Conservation (phyloP, 176 grass and related monocot species). For the Themeda triandra region DNA sequence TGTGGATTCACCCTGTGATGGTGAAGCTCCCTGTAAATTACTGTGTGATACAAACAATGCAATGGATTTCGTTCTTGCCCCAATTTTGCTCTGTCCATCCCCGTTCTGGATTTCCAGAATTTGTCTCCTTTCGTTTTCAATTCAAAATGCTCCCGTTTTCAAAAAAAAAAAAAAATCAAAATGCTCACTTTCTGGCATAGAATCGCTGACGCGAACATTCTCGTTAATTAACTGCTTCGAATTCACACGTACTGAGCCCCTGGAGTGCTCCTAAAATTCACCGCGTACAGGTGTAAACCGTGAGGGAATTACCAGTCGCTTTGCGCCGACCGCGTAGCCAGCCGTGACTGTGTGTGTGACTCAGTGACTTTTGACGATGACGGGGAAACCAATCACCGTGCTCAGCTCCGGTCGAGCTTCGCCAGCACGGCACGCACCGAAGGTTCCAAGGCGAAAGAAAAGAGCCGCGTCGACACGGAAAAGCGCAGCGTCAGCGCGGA, state of each 20-base stretch:
- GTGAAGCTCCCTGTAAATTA: background rate
- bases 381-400: background rate
- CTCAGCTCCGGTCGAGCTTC: background rate
- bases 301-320: background rate
- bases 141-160: too few relatives aligned
- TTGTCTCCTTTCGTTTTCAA: background rate
- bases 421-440: conserved; percentile 15
- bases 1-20: background rate
- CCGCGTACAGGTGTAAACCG: background rate
- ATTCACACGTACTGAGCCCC: background rate
- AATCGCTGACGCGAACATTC: background rate
- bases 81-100: background rate
- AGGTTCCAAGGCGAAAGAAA: background rate
- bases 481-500: conserved; percentile 21
- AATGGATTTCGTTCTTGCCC: background rate
- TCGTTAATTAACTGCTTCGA: background rate
- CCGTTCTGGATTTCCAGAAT: background rate
- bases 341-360: background rate
- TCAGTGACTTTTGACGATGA: background rate
- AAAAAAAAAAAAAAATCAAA: background rate
- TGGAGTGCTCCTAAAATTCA: background rate
- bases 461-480: conserved; percentile 17
- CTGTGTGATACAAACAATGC: background rate
- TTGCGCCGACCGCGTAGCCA: background rate
- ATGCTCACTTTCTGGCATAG: background rate